Evolutionary conservation across 2,329 filamentous ascomycete species (phyloP), one percentile per base, ranked within the genome.

Genomic region (Aspergillus sp.): DNA sequence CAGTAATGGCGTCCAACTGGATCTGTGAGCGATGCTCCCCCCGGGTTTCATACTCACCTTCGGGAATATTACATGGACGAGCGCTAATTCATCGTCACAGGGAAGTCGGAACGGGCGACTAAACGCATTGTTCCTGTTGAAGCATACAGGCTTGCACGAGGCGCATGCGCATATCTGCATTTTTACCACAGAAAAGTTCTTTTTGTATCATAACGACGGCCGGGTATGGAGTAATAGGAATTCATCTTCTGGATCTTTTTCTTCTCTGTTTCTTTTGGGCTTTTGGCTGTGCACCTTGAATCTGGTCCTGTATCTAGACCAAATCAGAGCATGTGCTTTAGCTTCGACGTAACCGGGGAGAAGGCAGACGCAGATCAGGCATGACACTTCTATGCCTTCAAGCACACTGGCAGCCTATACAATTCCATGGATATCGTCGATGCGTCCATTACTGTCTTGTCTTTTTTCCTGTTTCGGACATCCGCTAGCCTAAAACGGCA

Each of bases 1-100:
- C 49, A 89, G 85, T 60, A 93, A 93, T 70, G 91, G 91, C 7
- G 90, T 95, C 43, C 73, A 76, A 55, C 62, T 76, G 61, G 73
- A 76, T 60, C 60, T 76, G 65, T 69, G 59, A 68, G 67, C 57
- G 51, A 47, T 49, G 37, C 32, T 44, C 19, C 42, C 15, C 17
- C 37, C 37, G 10, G 5, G 10, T 3, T 37, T 9, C 33, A 7
- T 37, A 37, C 3, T 19, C 17, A 19, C 17, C 17, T 5, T 10
- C 9, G 9, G 3, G 15, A 7, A 17, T 7, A 3, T 19, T 19
- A 5, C 12, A 10, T 13, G 37, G n/a, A 19, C 4, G 10, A 22
- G 10, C 55, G 45, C 64, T 68, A 51, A 69, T 50, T 19, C 15
- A 45, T 45, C 25, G 44, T 39, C 54, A 35, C 50, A 69, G 67